Percentiles rank a stretch among this genome's conserved stretches.
phyloP scores from a whole-genome alignment of 768 basidiomycete genomes.

The Amyloporia xantha region DNA sequence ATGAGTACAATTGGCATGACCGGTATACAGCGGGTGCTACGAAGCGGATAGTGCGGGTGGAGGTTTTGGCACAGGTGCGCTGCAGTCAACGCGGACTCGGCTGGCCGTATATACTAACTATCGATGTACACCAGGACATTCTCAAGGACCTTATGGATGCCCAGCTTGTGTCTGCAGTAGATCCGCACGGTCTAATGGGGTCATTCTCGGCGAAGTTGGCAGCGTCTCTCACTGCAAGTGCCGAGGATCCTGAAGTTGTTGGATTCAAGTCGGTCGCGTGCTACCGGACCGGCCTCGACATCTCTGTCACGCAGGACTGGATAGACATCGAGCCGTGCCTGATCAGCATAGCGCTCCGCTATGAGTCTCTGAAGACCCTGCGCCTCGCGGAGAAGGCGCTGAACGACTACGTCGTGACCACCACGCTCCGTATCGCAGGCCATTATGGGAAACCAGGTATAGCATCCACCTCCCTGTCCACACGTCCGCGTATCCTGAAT shows the following conservation, averaged over 20 bases:
- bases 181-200: constrained; percentile 1
- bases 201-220: constrained; percentile 30
- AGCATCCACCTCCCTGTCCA: too few relatives aligned
- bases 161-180: constrained; percentile 4
- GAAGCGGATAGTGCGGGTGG: constrained; percentile 62
- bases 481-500: constrained; percentile 12
- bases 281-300: constrained; percentile 69
- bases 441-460: constrained; percentile 57
- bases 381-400: constrained; percentile 55
- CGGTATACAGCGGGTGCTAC: constrained; percentile 44
- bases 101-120: too few relatives aligned
- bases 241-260: constrained; percentile 43
- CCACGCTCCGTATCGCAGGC: constrained; percentile 47
- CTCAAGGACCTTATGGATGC: constrained; percentile 17
- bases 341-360: constrained; percentile 26
- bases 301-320: constrained; percentile 21
- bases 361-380: constrained; percentile 32
- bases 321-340: constrained; percentile 23
- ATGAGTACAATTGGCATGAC: constrained; percentile 57
- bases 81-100: too few relatives aligned
- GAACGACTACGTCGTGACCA: constrained; percentile 61
- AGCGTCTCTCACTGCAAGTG: constrained; percentile 30
- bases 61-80: constrained; percentile 63
- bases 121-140: constrained; percentile 15
- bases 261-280: constrained; percentile 74